Evolutionary conservation across 2,329 filamentous ascomycete genomes (phyloP), one percentile per base, ranked within the genome.

Genomic region (Exophiala spinifera): DNA sequence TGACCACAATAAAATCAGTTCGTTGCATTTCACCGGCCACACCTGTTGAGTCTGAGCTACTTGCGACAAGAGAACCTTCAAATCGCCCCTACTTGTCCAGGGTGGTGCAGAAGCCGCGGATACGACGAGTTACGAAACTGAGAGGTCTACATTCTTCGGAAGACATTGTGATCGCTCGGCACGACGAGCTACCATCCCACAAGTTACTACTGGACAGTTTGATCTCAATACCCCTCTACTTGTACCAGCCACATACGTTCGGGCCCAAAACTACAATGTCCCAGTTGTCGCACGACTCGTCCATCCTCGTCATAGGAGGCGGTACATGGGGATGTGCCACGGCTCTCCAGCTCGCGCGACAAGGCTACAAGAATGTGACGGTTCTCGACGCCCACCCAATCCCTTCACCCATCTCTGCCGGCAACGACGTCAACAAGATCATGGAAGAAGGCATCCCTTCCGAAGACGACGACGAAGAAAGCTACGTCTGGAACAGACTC

Each of bases 351-450:
- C 71, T 77, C 2, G 53, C 73, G 42, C 69, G 74, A 10, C 63
- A 66, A 7, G 74, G 74, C 4, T 77, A 76, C 59, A 71, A 70
- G 0, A 76, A 77, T 46, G 70, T 77, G 49, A 76, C 73, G 1
- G 72, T 77, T 5, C 69, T 77, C 1, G 74, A 77, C 42, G 42
- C 20, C 19, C 42, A 74, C 59, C 67, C 70, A 2, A 71, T 76
- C 15, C 74, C 74, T 0, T 77, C 75, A 0, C 65, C 72, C 0
- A 74, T 76, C 44, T 76, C 75, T 0, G 75, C 74, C 1, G 75
- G 74, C 2, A 67, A 74, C 51, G 75, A 77, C 39, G 64, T 77
- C 11, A 77, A 77, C 62, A 77, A 77, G 64, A 74, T 76, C 55
- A 74, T 57, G 17, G 57, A 60, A 25, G 39, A 53, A 17, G 47